Percentiles rank a stretch among this genome's conserved stretches.
Evolutionary conservation across 208 protist genomes (phyloP).

Genomic region (Leishmania martiniquensis): DNA sequence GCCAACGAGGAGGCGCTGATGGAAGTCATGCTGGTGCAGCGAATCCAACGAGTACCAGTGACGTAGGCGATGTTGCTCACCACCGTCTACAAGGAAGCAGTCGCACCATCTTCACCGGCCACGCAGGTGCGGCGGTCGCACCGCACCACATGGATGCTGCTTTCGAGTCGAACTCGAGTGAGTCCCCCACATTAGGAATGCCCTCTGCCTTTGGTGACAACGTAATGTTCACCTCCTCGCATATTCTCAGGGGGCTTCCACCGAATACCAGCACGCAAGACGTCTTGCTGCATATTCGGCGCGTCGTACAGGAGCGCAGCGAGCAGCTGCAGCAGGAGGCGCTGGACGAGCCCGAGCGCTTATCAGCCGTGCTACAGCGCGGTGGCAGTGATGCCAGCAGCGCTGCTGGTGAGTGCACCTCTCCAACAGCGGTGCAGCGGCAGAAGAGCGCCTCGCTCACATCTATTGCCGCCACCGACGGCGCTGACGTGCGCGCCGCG

Average conservation of each 20-base stretch:
- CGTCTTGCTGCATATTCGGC: constrained; percentile 57
- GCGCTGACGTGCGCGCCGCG: background rate
- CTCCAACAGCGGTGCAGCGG: background rate
- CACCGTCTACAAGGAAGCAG: constrained; percentile 4
- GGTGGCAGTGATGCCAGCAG: constrained; percentile 1
- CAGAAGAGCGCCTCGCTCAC: background rate
- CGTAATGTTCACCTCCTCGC: constrained; percentile 28
- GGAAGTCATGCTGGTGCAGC: background rate
- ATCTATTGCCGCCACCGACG: background rate
- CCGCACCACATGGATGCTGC: background rate
- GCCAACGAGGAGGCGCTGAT: constrained; percentile 1
- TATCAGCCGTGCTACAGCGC: background rate
- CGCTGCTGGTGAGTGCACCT: background rate
- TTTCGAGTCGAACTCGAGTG: constrained; percentile 15
- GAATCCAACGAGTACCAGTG: background rate
- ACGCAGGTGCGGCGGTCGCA: background rate
- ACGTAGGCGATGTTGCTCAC: background rate
- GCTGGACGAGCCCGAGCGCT: constrained; percentile 4
- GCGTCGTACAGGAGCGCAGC: constrained; percentile 40
- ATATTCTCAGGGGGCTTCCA: constrained; percentile 49
- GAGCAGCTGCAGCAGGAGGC: constrained; percentile 25
- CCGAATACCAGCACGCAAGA: constrained; percentile 59
- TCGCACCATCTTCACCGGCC: background rate
- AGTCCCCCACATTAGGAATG: constrained; percentile 27
- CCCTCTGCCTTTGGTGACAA: constrained; percentile 35